phyloP scores from a whole-genome alignment of 345 rosid species.

The Gossypium arboreum region DNA sequence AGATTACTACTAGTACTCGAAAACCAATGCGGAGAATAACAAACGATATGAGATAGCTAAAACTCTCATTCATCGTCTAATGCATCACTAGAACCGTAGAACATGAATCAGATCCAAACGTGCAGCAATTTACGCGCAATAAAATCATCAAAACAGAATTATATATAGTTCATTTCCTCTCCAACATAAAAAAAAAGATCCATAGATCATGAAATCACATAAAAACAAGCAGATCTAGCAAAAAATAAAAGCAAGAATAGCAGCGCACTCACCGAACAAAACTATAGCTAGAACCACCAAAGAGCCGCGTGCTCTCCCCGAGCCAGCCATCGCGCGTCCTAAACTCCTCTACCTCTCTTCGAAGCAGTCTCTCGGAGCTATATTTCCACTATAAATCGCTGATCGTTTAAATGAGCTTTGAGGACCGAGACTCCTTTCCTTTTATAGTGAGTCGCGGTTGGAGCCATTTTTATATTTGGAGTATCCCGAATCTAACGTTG shows the following conservation, averaged over 20 bases:
- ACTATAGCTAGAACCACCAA: slow-evolving; percentile 42
- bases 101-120: slow-evolving; percentile 20
- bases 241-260: background rate
- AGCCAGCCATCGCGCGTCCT: slow-evolving; percentile 44
- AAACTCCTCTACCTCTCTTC: background rate
- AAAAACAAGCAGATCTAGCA: slow-evolving; percentile 16
- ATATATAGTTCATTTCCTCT: background rate
- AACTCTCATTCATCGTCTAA: slow-evolving; percentile 6
- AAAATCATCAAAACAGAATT: background rate
- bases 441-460: background rate
- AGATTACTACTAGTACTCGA: background rate
- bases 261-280: slow-evolving; percentile 46
- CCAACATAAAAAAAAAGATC: background rate
- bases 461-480: background rate
- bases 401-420: background rate
- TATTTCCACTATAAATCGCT: background rate
- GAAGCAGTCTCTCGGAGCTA: background rate
- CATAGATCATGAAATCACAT: background rate
- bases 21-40: background rate
- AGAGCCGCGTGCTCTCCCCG: slow-evolving; percentile 50
- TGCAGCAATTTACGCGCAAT: background rate
- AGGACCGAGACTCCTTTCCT: background rate
- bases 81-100: background rate
- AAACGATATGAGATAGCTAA: background rate
- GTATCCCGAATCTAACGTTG: slow-evolving; percentile 6